These are phyloP conservation scores for Boletus fagicola DNA, from an alignment of 768 basidiomycete genomes.

Conservation along the genomic window DNA sequence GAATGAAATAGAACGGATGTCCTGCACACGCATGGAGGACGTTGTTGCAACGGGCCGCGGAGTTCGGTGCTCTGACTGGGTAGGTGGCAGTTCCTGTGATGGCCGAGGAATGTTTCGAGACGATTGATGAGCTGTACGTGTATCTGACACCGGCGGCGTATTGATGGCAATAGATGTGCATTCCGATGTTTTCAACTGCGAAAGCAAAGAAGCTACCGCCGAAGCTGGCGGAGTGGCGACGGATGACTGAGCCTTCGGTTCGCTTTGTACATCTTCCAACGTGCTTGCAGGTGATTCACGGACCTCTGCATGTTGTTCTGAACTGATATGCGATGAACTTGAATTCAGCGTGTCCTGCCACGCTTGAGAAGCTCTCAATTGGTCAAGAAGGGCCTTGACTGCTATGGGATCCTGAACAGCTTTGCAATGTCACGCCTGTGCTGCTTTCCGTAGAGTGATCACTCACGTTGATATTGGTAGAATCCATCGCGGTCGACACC, in stretches of 20 bases:
- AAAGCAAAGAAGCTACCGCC: constrained; percentile 63
- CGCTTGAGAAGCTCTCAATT: constrained; percentile 62
- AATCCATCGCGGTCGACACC: constrained; percentile 18
- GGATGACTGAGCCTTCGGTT: constrained; percentile 4
- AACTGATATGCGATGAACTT: not conserved
- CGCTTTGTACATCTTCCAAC: constrained; percentile 4
- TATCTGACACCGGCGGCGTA: constrained; percentile 10
- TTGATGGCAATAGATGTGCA: constrained; percentile 13
- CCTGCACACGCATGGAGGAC: constrained; percentile 23
- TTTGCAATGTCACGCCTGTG: not conserved
- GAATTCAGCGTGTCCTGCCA: constrained; percentile 53
- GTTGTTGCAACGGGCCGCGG: constrained; percentile 10
- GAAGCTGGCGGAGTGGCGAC: constrained; percentile 31
- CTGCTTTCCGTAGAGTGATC: not conserved
- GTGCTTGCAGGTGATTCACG: constrained; percentile 8
- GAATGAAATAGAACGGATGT: constrained; percentile 54
- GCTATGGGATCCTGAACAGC: constrained; percentile 58
- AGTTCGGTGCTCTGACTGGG: constrained; percentile 10
- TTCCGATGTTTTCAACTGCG: constrained; percentile 49
- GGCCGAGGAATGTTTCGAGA: constrained; percentile 13
- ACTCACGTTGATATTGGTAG: constrained; percentile 61
- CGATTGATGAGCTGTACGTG: constrained; percentile 7
- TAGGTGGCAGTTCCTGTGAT: constrained; percentile 15
- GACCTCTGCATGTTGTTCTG: constrained; percentile 1
- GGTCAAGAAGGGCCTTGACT: constrained; percentile 69